Evolutionary conservation across 2,329 filamentous ascomycete species (phyloP).

Genomic region (Bimuria novae-zelandiae): DNA sequence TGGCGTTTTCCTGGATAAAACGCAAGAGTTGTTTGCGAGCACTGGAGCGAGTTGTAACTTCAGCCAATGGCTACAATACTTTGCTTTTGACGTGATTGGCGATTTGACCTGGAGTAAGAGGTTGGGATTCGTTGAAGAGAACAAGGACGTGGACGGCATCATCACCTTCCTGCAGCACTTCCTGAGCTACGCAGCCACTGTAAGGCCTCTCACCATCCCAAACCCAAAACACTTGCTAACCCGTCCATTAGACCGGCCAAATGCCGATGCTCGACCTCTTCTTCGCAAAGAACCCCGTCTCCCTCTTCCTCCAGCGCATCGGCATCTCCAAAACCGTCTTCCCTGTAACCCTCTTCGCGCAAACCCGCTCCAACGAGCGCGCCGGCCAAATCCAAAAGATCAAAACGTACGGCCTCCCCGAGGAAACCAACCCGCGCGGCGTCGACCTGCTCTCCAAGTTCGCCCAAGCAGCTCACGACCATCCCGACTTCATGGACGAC

Average conservation of each 20-base stretch:
- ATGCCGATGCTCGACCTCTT: conserved; percentile 72
- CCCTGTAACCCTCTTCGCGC: conserved; percentile 73
- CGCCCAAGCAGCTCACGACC: conserved; percentile 67
- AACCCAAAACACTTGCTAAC: conserved; percentile 13
- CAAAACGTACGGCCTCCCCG: conserved; percentile 47
- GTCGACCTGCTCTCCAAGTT: conserved; percentile 74
- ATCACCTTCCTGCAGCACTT: conserved; percentile 66
- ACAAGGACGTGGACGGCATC: conserved; percentile 76
- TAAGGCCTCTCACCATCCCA: conserved; percentile 47
- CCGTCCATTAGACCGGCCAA: conserved; percentile 65
- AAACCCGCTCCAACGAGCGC: conserved; percentile 68
- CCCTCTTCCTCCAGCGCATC: conserved; percentile 68
- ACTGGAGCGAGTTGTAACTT: conserved; percentile 63
- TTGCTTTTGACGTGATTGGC: conserved; percentile 81
- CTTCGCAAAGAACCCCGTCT: conserved; percentile 75
- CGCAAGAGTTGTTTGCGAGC: conserved; percentile 48
- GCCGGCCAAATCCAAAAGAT: conserved; percentile 58
- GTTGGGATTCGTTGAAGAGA: conserved; percentile 74
- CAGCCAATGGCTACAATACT: conserved; percentile 75
- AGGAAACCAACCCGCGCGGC: conserved; percentile 39
- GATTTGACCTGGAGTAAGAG: conserved; percentile 77
- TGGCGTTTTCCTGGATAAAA: conserved; percentile 66
- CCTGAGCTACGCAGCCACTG: conserved; percentile 73
- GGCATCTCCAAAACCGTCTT: conserved; percentile 71
- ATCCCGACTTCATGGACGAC: conserved; percentile 74